Base-by-base conservation (phyloP, 2,329 filamentous ascomycete genomes). In the Annulohypoxylon truncatum region DNA sequence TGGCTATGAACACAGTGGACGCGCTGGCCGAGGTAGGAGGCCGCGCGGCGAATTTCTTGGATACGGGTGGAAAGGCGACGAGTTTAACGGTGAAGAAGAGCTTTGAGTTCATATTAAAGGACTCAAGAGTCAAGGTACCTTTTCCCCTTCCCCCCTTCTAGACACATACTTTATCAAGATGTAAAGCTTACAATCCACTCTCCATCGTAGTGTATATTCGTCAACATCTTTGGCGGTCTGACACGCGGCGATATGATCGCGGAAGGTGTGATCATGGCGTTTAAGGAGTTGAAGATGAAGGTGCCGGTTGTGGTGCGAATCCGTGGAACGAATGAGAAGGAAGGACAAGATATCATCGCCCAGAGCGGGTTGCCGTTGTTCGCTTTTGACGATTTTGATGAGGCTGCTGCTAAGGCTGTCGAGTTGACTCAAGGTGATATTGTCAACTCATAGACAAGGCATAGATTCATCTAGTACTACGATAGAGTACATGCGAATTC, bases 1-100 rank as follows among this genome's bases (percentile, higher is more conserved):
- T 97, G 1, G 93, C 93, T 0, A 96, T 97, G 92, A 96, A 96
- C 76, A 97, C 93, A 0, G 89, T 94, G 64, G 94, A 97, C 76
- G 91, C 92, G 0, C 86, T 97, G 1, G 83, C 86, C 2, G 80
- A 88, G 10, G 86, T 88, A 58, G 90, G 90, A 7, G 92, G 92
- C 1, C 79, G 83, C 31, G 90, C 90, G 22, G 88, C 92, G 9
- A 97, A 97, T 73, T 97, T 97, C 77, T 84, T 97, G 58, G 94
- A 97, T 77, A 96, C 92, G 0, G 94, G 94, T 26, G 94, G 94
- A 33, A 96, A 96, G 77, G 94, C 94, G 0, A 97, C 93, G 0
- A 87, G 87, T 28, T 88, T 91, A 69, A 97, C 93, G 0, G 93
- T 97, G 71, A 89, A 90, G 75, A 87, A 88, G 60, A 90, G 89